Conservation (phyloP, 768 basidiomycete genomes). For the Lactarius deliciosus region DNA sequence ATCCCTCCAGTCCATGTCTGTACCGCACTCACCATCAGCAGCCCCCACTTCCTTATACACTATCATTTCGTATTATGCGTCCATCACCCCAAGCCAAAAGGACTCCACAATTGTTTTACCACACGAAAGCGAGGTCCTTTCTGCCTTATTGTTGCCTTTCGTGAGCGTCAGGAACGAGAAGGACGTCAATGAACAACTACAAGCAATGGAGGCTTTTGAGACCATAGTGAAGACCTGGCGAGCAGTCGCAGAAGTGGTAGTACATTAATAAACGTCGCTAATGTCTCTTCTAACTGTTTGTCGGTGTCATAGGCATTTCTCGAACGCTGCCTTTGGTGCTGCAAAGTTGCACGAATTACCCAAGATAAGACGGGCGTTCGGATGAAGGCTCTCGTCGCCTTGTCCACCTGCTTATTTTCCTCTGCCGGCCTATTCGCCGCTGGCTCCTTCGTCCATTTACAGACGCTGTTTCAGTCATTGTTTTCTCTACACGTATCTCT, state of each 20-base stretch:
- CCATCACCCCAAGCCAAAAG: slow-evolving; percentile 31
- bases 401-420: slow-evolving; percentile 48
- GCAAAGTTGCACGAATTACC: slow-evolving; percentile 50
- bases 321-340: slow-evolving; percentile 70
- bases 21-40: slow-evolving; percentile 39
- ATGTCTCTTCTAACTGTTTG: background rate
- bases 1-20: slow-evolving; percentile 41
- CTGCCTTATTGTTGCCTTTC: slow-evolving; percentile 59
- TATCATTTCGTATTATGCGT: slow-evolving; percentile 45
- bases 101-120: slow-evolving; percentile 45
- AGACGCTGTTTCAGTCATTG: slow-evolving; percentile 52
- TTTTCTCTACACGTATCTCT: slow-evolving; percentile 50
- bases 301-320: slow-evolving; percentile 41
- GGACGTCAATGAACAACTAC: slow-evolving; percentile 52
- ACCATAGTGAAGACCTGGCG: slow-evolving; percentile 56
- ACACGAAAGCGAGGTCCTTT: slow-evolving; percentile 57
- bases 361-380: slow-evolving; percentile 43
- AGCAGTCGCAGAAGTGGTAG: slow-evolving; percentile 52
- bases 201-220: slow-evolving; percentile 63
- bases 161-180: slow-evolving; percentile 39
- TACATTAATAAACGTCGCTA: background rate
- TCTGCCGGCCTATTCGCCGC: slow-evolving; percentile 45
- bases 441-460: slow-evolving; percentile 47
- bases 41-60: slow-evolving; percentile 38
- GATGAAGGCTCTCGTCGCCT: slow-evolving; percentile 48